A percentile compares a stretch with the other conserved stretches of the same genome.
phyloP scores from a whole-genome alignment of 139 green algal species.

The Micractinium conductrix region DNA sequence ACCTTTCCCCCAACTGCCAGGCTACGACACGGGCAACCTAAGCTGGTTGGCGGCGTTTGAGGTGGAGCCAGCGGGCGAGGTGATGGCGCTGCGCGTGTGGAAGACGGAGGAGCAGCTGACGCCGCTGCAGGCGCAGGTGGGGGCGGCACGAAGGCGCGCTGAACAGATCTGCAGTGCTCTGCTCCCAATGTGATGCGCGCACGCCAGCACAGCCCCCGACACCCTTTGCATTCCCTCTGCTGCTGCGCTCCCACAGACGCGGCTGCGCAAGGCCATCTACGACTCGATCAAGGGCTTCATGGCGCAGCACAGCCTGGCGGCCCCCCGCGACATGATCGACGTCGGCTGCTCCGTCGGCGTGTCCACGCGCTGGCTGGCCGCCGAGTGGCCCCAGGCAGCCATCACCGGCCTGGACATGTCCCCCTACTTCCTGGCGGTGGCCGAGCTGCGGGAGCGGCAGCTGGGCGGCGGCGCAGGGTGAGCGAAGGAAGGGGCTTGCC shows the following conservation, averaged over 20 bases:
- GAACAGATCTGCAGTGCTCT: too few species aligned
- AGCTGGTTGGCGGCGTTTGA: slow-evolving; percentile 73
- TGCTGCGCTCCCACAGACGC: neutral
- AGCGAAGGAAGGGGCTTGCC: too few species aligned
- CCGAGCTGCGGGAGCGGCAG: slow-evolving; percentile 68
- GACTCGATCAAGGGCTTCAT: neutral
- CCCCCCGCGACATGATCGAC: slow-evolving; percentile 66
- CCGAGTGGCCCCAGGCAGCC: neutral
- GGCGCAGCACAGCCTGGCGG: neutral
- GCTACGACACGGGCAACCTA: slow-evolving; percentile 73
- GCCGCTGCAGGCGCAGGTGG: slow-evolving; percentile 40
- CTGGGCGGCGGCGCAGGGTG: slow-evolving; percentile 22
- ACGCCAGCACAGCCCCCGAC: too few species aligned
- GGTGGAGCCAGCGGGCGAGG: slow-evolving; percentile 71
- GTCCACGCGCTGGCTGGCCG: slow-evolving; percentile 73
- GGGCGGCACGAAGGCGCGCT: too few species aligned
- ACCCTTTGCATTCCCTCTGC: too few species aligned
- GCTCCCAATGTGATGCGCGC: too few species aligned
- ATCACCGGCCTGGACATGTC: slow-evolving; percentile 80
- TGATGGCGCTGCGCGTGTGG: slow-evolving; percentile 74
- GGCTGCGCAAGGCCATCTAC: slow-evolving; percentile 24
- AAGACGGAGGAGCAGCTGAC: slow-evolving; percentile 54
- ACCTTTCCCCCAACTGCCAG: neutral
- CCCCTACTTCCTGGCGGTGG: slow-evolving; percentile 91
- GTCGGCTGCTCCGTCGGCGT: slow-evolving; percentile 88